Base-by-base conservation (phyloP, 495 filamentous ascomycete species). In the Neurospora pannonica region DNA sequence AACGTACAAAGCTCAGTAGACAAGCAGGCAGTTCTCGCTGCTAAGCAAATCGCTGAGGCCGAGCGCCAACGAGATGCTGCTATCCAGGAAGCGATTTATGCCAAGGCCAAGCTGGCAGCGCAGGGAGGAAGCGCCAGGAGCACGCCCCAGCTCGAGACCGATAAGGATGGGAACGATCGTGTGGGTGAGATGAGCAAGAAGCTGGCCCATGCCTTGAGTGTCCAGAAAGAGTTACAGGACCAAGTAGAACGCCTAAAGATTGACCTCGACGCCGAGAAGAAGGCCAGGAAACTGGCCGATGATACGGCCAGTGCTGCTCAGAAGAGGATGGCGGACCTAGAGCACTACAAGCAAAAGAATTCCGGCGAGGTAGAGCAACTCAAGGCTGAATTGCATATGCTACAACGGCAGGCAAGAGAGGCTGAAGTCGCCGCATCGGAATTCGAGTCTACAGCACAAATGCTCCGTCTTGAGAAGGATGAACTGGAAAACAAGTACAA, bases 41-140 rank as follows among this genome's bases (percentile, higher is more conserved):
- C 94, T 5, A 93, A 92, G 78, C 89, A 93, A 74, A 93, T 99
- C 76, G 95, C 95, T 4, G 94, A 97, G 78, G 90, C 96, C 9
- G 96, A 98, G 81, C 93, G 92, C 74, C 95, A 98, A 81, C 86
- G 97, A 70, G 97, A 99, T 83, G 90, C 92, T 24, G 96, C 96
- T 21, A 88, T 99, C 48, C 91, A 89, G 75, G 97, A 98, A 82
- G 96, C 97, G 0, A 92, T 94, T 1, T 98, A 98, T 84, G 94
- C 94, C 31, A 97, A 97, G 78, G 93, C 97, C 8, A 97, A 94
- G 78, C 86, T 97, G 21, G 96, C 94, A 46, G 94, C 94, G 2
- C 92, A 93, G 74, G 80, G 89, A 71, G 91, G 92, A 21, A 93
- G 92, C 74, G 88, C 90, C 73, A 85, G 85, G 24, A 90, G 91